A percentile compares a stretch with the other conserved stretches of the same genome.
Evolutionary conservation across 2,329 filamentous ascomycete genomes (phyloP).

Genomic region (Boeremia exigua): DNA sequence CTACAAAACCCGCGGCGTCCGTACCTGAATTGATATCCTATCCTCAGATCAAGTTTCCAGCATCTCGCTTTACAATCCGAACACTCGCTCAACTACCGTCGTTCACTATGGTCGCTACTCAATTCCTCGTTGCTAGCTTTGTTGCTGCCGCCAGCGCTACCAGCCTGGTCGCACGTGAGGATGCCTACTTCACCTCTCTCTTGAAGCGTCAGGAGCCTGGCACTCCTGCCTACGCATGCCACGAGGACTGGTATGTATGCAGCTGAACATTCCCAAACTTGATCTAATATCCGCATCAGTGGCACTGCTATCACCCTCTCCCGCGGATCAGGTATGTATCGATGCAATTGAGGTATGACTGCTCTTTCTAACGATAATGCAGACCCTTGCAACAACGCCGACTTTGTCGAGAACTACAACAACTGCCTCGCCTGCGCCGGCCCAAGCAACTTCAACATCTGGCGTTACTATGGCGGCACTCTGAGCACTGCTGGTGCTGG

Average conservation of each 20-base stretch:
- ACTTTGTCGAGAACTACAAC: slow-evolving; percentile 52
- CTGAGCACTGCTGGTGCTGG: slow-evolving; percentile 41
- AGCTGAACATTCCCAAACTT: background rate
- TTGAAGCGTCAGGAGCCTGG: slow-evolving; percentile 55
- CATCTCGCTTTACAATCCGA: background rate
- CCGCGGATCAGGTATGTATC: slow-evolving; percentile 24
- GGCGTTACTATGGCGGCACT: slow-evolving; percentile 52
- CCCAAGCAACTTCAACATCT: slow-evolving; percentile 53
- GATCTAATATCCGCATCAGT: slow-evolving; percentile 20
- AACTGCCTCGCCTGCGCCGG: slow-evolving; percentile 54
- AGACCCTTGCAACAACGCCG: slow-evolving; percentile 48
- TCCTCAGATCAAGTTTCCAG: background rate
- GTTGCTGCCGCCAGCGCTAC: slow-evolving; percentile 22
- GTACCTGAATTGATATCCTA: background rate
- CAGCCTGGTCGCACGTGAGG: slow-evolving; percentile 14
- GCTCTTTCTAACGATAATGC: background rate
- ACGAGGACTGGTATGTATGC: slow-evolving; percentile 53
- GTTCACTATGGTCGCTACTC: slow-evolving; percentile 24
- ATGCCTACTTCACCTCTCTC: slow-evolving; percentile 31
- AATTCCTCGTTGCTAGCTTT: slow-evolving; percentile 18
- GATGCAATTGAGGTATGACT: background rate
- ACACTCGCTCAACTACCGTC: slow-evolving; percentile 6
- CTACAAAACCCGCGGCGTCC: slow-evolving; percentile 22
- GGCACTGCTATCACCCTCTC: slow-evolving; percentile 46
- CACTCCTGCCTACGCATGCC: slow-evolving; percentile 56